These are phyloP conservation scores for Colletotrichum nymphaeae DNA, from an alignment of 2,329 filamentous ascomycete species.

Conservation along the genomic window DNA sequence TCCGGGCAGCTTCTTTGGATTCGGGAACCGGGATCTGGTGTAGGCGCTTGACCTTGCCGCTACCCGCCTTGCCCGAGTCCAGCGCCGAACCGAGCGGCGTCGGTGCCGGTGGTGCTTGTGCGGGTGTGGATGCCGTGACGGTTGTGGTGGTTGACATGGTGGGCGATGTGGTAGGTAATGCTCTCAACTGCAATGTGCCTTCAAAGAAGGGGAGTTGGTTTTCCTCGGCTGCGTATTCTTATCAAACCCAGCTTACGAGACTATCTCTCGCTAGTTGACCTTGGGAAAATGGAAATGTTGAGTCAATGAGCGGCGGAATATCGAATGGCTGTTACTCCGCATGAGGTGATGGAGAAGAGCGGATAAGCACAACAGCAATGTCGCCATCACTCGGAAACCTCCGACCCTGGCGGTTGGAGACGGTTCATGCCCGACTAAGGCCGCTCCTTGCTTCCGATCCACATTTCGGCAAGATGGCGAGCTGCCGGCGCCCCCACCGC, in stretches of 20 bases:
- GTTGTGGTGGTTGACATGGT: slow-evolving; percentile 32
- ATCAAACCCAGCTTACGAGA: neutral
- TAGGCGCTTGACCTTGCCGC: slow-evolving; percentile 30
- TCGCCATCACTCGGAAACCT: slow-evolving; percentile 24
- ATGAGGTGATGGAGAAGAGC: neutral
- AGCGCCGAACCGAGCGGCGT: slow-evolving; percentile 18
- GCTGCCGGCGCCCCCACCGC: neutral
- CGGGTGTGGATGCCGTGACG: neutral
- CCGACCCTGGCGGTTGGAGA: slow-evolving; percentile 9
- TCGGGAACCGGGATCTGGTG: slow-evolving; percentile 31
- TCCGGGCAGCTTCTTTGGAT: slow-evolving; percentile 41
- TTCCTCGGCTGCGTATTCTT: neutral
- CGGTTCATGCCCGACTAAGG: neutral
- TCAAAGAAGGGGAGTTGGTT: too few species aligned
- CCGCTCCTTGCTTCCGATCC: neutral
- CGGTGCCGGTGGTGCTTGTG: slow-evolving; percentile 11
- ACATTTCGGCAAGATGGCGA: neutral
- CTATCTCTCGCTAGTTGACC: neutral
- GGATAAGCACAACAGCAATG: slow-evolving; percentile 21
- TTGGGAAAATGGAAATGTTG: neutral
- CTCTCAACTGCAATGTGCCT: neutral
- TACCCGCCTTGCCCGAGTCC: slow-evolving; percentile 10
- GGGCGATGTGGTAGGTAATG: neutral
- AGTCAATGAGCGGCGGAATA: neutral
- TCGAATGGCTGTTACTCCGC: slow-evolving; percentile 10